Conservation (phyloP, 306 rosid species). For the Pueraria montana region DNA sequence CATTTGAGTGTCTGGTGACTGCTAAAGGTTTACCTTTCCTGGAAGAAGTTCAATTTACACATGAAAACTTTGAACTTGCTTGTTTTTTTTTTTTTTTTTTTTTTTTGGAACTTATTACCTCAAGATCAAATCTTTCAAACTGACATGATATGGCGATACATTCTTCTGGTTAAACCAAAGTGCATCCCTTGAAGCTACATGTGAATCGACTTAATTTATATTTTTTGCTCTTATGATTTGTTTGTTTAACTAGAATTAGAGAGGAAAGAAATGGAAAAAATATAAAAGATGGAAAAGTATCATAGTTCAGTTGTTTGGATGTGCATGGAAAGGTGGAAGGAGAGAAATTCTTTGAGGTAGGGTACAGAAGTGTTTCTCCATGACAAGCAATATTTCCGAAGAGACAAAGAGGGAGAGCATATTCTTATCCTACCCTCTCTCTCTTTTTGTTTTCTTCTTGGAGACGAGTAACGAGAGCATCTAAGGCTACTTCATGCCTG, state of each 20-base stretch:
- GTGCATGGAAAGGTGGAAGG: neutral
- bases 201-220: neutral
- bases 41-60: conserved; percentile 2
- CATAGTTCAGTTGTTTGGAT: neutral
- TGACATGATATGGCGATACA: conserved; percentile 6
- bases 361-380: neutral
- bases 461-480: neutral
- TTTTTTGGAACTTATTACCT: conserved; percentile 1
- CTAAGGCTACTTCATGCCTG: neutral
- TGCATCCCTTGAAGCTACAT: conserved; percentile 8
- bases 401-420: neutral
- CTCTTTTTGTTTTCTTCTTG: neutral
- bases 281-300: neutral
- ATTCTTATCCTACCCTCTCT: neutral
- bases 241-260: neutral
- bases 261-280: neutral
- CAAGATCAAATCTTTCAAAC: conserved; percentile 32
- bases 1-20: conserved; percentile 17
- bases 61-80: conserved; percentile 11
- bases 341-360: neutral
- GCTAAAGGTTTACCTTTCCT: neutral
- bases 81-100: neutral
- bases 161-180: conserved; percentile 15
- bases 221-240: neutral
- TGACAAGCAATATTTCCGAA: neutral